A percentile compares a stretch with the other conserved stretches of the same genome.
phyloP scores from a whole-genome alignment of 106 monocot species.

The Acanthochlamys bracteata region DNA sequence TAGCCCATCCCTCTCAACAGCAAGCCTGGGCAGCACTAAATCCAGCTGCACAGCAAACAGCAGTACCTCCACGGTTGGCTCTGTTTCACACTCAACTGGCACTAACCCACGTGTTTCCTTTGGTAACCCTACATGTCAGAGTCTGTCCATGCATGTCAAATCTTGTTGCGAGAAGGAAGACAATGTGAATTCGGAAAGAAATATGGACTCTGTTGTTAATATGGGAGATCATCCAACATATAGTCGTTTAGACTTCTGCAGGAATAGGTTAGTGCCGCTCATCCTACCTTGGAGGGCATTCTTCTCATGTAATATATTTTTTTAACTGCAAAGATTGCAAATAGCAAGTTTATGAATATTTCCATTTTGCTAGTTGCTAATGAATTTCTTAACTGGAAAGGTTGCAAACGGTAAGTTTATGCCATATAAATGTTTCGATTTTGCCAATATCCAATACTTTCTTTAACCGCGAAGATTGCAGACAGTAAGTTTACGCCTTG shows the following conservation, averaged over 20 bases:
- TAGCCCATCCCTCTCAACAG: constrained; percentile 37
- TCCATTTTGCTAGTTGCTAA: no score
- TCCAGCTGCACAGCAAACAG: constrained; percentile 37
- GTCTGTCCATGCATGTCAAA: constrained; percentile 19
- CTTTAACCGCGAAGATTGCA: no score
- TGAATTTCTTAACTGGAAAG: no score
- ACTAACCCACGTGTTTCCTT: constrained; percentile 19
- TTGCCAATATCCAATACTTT: no score
- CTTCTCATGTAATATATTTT: background rate
- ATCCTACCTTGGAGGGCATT: background rate
- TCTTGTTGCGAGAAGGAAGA: constrained; percentile 27
- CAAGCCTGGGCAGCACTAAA: constrained; percentile 46
- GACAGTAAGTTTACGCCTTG: no score
- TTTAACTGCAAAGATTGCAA: no score
- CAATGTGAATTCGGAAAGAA: constrained; percentile 14
- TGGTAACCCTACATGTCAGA: constrained; percentile 18
- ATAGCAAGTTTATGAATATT: no score
- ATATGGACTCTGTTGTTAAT: constrained; percentile 19
- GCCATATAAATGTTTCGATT: no score
- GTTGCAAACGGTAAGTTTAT: no score
- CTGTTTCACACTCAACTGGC: constrained; percentile 22
- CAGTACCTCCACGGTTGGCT: constrained; percentile 18
- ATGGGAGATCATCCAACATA: constrained; percentile 28
- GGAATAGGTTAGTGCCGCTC: constrained; percentile 38
- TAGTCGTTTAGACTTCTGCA: constrained; percentile 31